Evolutionary conservation across 768 basidiomycete genomes (phyloP).

Genomic region (Pulveroboletus ravenelii): DNA sequence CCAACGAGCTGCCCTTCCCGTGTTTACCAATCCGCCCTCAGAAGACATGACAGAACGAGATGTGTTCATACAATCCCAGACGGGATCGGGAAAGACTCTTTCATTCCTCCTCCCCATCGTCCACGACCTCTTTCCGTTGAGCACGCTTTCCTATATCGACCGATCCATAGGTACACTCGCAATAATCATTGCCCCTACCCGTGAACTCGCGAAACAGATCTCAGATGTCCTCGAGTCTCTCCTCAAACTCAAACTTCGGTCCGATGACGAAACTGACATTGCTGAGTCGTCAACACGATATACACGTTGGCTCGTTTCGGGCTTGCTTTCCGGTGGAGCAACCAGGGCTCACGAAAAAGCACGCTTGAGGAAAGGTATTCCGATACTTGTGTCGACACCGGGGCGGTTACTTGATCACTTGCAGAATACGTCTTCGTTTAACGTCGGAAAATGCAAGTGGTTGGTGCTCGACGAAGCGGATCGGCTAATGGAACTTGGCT

Average conservation of each 20-base stretch:
- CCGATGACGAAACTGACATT: constrained; percentile 49
- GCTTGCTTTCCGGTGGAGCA: constrained; percentile 89
- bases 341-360: constrained; percentile 95
- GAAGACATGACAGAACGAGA: constrained; percentile 50
- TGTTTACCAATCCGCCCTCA: constrained; percentile 49
- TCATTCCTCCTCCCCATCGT: constrained; percentile 92
- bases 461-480: constrained; percentile 97
- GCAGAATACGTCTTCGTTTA: constrained; percentile 90
- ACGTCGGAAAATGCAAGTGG: constrained; percentile 92
- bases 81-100: constrained; percentile 94
- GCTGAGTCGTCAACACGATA: constrained; percentile 42
- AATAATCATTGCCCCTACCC: constrained; percentile 90
- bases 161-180: constrained; percentile 93
- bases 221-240: constrained; percentile 88
- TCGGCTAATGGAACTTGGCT: constrained; percentile 95
- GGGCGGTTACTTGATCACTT: constrained; percentile 94
- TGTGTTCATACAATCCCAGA: constrained; percentile 93
- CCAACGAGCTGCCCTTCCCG: constrained; percentile 65
- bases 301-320: constrained; percentile 92
- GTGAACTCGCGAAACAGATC: constrained; percentile 95
- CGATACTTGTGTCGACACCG: constrained; percentile 93
- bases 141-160: constrained; percentile 88
- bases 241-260: constrained; percentile 68
- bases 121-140: constrained; percentile 88
- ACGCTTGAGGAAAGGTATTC: constrained; percentile 87